phyloP scores from a whole-genome alignment of 163 green algal species.

The Chlamydomonas reinhardtii region DNA sequence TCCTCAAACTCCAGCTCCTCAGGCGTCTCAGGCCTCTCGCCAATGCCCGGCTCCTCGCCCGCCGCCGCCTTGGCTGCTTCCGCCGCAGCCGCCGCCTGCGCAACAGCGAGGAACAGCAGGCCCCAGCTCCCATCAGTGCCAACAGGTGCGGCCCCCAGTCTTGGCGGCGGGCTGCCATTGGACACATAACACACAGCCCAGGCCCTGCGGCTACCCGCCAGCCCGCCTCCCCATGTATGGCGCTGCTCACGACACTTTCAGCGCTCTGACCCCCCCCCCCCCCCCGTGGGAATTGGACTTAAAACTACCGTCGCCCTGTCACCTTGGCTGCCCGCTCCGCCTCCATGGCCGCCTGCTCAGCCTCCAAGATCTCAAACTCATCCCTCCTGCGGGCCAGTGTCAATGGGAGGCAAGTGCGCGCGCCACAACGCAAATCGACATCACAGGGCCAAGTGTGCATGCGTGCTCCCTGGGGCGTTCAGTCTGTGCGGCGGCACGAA shows the following conservation, averaged over 20 bases:
- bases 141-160: too few relatives aligned
- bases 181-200: too few relatives aligned
- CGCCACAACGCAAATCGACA: too few relatives aligned
- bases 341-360: slow-evolving; percentile 35
- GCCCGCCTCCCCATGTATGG: too few relatives aligned
- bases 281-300: neutral
- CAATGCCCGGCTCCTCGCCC: neutral
- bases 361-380: slow-evolving; percentile 43
- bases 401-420: too few relatives aligned
- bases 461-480: too few relatives aligned
- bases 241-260: neutral
- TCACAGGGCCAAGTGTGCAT: too few relatives aligned
- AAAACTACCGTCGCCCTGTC: neutral
- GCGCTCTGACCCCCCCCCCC: neutral
- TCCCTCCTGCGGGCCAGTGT: too few relatives aligned
- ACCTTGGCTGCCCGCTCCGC: slow-evolving; percentile 10
- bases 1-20: slow-evolving; percentile 82
- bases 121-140: neutral
- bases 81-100: neutral
- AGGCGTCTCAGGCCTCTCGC: slow-evolving; percentile 44
- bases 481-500: too few relatives aligned
- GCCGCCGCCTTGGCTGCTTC: neutral
- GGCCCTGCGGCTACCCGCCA: too few relatives aligned
- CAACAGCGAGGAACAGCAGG: too few relatives aligned
- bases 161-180: too few relatives aligned